A percentile compares a stretch with the other conserved stretches of the same genome.
These are phyloP conservation scores for Yamadazyma conglobata DNA, from an alignment of 1,139 yeast genomes.

Conservation along the genomic window DNA sequence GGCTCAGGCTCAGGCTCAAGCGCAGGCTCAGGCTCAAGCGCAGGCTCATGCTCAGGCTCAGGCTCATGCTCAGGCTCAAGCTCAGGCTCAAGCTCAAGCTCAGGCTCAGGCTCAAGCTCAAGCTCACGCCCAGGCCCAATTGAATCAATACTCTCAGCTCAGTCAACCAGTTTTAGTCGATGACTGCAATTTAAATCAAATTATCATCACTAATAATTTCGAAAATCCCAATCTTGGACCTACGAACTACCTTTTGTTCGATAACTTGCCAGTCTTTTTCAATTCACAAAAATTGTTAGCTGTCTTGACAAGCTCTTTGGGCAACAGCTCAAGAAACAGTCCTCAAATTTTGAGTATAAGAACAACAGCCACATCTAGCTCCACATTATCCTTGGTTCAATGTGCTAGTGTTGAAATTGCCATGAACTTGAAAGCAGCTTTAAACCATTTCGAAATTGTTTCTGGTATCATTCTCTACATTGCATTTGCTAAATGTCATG, in stretches of 20 bases:
- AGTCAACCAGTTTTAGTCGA: constrained; percentile 44
- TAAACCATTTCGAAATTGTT: constrained; percentile 78
- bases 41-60: constrained; percentile 4
- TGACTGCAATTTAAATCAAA: constrained; percentile 47
- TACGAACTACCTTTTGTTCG: constrained; percentile 70
- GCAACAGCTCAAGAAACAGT: constrained; percentile 19
- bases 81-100: constrained; percentile 8
- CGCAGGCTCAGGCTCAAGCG: constrained; percentile 6
- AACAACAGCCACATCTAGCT: constrained; percentile 39
- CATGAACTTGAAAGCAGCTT: constrained; percentile 67
- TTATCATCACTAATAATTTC: constrained; percentile 53
- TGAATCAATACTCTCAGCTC: neutral
- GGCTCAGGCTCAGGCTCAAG: constrained; percentile 6
- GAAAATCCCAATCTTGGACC: constrained; percentile 72
- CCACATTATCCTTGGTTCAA: constrained; percentile 63
- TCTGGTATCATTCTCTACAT: constrained; percentile 67
- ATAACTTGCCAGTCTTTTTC: constrained; percentile 61
- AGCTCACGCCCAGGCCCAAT: neutral
- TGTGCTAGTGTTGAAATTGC: constrained; percentile 72
- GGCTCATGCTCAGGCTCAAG: constrained; percentile 1
- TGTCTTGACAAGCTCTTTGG: constrained; percentile 28
- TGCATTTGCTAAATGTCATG: constrained; percentile 62
- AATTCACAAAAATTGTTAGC: constrained; percentile 35
- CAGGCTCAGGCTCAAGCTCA: constrained; percentile 2
- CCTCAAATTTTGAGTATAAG: constrained; percentile 46